These are phyloP conservation scores for Millerozyma acaciae DNA, from an alignment of 805 yeast species.

Conservation along the genomic window DNA sequence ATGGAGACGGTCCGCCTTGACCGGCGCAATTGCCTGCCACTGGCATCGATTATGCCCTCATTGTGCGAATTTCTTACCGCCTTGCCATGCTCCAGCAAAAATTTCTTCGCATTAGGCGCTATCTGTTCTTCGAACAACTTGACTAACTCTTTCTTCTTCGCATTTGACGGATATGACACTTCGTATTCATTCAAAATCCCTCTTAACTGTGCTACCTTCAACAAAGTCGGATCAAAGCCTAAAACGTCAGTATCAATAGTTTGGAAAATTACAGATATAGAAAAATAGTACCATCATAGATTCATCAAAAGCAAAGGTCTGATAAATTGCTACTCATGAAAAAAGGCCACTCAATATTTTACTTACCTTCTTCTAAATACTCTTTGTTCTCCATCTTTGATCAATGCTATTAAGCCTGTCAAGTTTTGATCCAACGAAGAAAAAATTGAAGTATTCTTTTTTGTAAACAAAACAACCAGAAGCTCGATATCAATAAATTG, in stretches of 20 bases:
- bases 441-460: not conserved
- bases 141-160: constrained; percentile 66
- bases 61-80: constrained; percentile 15
- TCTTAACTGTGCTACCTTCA: constrained; percentile 69
- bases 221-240: constrained; percentile 64
- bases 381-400: constrained; percentile 17
- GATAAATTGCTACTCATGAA: too few relatives aligned
- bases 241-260: constrained; percentile 25
- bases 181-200: constrained; percentile 59
- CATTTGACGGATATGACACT: constrained; percentile 56
- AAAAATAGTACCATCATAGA: too few relatives aligned
- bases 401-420: too few relatives aligned
- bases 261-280: too few relatives aligned
- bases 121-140: constrained; percentile 55
- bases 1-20: not conserved
- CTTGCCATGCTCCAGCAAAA: constrained; percentile 28
- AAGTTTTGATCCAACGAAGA: too few relatives aligned
- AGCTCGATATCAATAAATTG: too few relatives aligned
- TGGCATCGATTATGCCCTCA: constrained; percentile 15
- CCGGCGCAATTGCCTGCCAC: not conserved
- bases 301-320: too few relatives aligned
- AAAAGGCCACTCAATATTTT: not conserved
- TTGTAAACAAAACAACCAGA: not conserved
- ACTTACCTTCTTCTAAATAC: constrained; percentile 24
- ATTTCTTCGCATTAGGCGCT: constrained; percentile 42